Conservation (phyloP, 257 asterid species). For the Pogostemon cablin region DNA sequence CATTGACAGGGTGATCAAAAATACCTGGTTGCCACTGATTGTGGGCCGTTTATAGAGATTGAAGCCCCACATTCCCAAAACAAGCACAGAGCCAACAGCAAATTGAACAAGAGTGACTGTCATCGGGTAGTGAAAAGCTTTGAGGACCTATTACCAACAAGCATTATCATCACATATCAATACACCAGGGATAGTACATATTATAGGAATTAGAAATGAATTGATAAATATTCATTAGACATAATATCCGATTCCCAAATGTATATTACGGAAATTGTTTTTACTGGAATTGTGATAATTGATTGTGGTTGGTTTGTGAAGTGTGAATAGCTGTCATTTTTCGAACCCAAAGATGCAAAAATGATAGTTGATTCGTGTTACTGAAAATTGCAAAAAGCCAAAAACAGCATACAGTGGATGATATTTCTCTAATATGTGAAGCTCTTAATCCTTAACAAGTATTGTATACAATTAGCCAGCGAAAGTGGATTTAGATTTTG, state of each 20-base stretch:
- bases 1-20: slow-evolving; percentile 1
- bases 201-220: neutral
- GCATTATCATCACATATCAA: slow-evolving; percentile 26
- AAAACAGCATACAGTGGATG: neutral
- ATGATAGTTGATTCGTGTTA: no score
- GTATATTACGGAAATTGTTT: neutral
- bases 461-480: neutral
- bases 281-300: no score
- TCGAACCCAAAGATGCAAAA: no score
- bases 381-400: neutral
- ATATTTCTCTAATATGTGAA: neutral
- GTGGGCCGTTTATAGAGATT: slow-evolving; percentile 90
- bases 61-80: slow-evolving; percentile 70
- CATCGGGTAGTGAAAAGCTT: slow-evolving; percentile 79
- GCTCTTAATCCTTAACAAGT: neutral
- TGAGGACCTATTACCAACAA: slow-evolving; percentile 61
- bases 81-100: slow-evolving; percentile 83
- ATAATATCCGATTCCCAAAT: neutral
- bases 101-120: slow-evolving; percentile 83
- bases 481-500: neutral
- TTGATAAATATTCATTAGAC: neutral
- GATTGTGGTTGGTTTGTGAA: no score
- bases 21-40: slow-evolving; percentile 87
- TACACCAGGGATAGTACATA: neutral
- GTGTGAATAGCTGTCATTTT: no score